These are phyloP conservation scores for Oryza glumipatula DNA, from an alignment of 176 grass and related monocot species.

Conservation along the genomic window DNA sequence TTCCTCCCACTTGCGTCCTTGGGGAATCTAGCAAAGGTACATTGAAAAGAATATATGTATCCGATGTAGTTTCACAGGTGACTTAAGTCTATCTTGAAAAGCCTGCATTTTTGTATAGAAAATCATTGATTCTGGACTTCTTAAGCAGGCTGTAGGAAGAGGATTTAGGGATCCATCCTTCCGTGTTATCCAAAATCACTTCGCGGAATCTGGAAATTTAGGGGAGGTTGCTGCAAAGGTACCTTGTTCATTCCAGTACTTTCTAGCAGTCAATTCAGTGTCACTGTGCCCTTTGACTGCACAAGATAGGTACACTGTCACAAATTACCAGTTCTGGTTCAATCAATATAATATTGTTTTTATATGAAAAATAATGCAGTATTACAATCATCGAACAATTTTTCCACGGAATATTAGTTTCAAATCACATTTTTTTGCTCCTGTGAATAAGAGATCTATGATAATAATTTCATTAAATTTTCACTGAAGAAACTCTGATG, in stretches of 20 bases:
- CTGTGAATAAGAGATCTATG: not conserved
- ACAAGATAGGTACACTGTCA: not conserved
- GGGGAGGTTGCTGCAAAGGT: slow-evolving; percentile 98
- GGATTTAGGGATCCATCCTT: slow-evolving; percentile 90
- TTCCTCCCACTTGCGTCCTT: slow-evolving; percentile 94
- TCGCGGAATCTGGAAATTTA: slow-evolving; percentile 76
- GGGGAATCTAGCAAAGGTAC: slow-evolving; percentile 94
- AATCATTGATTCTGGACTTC: slow-evolving; percentile 36
- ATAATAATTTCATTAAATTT: not conserved
- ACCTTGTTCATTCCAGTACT: slow-evolving; percentile 18
- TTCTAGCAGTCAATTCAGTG: slow-evolving; percentile 15
- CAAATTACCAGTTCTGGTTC: not conserved
- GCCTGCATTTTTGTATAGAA: slow-evolving; percentile 11
- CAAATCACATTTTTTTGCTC: not conserved
- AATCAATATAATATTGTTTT: slow-evolving; percentile 8
- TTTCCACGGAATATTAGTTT: not conserved
- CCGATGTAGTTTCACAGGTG: slow-evolving; percentile 15
- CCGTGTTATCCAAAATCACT: slow-evolving; percentile 96
- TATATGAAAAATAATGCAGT: not conserved
- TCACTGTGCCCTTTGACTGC: not conserved
- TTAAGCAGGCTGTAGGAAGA: slow-evolving; percentile 83
- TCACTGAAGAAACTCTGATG: not conserved
- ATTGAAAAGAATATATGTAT: slow-evolving; percentile 32
- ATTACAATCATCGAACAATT: not conserved
- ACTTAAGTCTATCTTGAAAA: not conserved